A percentile compares a stretch with the other conserved stretches of the same genome.
Evolutionary conservation across 495 filamentous ascomycete species (phyloP).

Genomic region (Aspergillus nidulans): DNA sequence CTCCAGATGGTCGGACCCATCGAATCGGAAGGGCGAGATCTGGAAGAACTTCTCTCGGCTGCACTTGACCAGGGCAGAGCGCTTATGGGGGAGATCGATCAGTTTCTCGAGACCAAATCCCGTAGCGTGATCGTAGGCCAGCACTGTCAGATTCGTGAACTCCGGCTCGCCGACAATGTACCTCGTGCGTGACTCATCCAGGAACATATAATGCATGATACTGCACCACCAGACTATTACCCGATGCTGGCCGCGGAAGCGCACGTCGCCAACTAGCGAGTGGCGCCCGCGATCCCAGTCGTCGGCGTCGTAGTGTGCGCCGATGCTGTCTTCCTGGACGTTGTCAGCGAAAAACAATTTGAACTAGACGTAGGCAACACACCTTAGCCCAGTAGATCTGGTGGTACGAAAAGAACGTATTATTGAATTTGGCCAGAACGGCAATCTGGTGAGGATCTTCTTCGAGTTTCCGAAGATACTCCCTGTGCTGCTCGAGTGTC

Average conservation of each 20-base stretch:
- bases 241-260: conserved; percentile 58
- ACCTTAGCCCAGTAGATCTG: conserved; percentile 66
- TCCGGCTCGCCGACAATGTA: conserved; percentile 59
- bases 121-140: conserved; percentile 57
- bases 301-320: conserved; percentile 54
- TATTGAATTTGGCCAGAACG: conserved; percentile 55
- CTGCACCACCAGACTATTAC: conserved; percentile 64
- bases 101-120: conserved; percentile 57
- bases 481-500: conserved; percentile 56
- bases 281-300: conserved; percentile 62
- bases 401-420: conserved; percentile 57
- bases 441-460: conserved; percentile 55
- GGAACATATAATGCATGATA: conserved; percentile 61
- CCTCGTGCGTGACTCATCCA: conserved; percentile 60
- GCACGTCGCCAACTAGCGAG: conserved; percentile 58
- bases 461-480: conserved; percentile 52
- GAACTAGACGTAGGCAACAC: neutral
- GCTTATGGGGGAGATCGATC: conserved; percentile 58
- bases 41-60: conserved; percentile 60
- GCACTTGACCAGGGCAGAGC: conserved; percentile 51
- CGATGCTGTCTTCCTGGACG: conserved; percentile 53
- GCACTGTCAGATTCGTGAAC: conserved; percentile 50
- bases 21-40: conserved; percentile 47
- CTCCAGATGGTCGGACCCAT: conserved; percentile 22
- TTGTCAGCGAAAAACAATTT: neutral